Percentiles rank a stretch among this genome's conserved stretches.
These are phyloP conservation scores for Tuber indicum DNA, from an alignment of 495 filamentous ascomycete genomes.

Conservation along the genomic window DNA sequence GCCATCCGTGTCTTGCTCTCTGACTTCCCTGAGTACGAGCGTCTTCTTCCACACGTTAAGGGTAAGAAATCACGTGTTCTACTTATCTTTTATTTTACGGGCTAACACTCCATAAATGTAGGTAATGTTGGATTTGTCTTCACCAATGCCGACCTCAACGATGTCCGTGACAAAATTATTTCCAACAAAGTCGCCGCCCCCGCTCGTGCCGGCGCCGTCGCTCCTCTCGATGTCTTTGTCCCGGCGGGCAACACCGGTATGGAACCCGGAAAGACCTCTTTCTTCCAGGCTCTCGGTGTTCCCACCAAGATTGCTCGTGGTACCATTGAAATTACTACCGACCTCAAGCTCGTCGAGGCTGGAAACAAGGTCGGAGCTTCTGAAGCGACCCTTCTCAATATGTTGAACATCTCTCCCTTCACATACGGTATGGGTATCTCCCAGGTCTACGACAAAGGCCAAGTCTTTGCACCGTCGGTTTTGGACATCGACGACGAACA, in stretches of 20 bases:
- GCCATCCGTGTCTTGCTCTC: slow-evolving; percentile 89
- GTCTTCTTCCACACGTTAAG: slow-evolving; percentile 88
- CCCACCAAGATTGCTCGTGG: slow-evolving; percentile 99
- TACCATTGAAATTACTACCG: slow-evolving; percentile 99
- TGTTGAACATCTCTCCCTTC: slow-evolving; percentile 99
- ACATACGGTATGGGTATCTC: slow-evolving; percentile 96
- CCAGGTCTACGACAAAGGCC: slow-evolving; percentile 94
- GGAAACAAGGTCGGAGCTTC: slow-evolving; percentile 93
- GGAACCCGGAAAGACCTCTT: slow-evolving; percentile 99
- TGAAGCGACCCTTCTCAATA: slow-evolving; percentile 96
- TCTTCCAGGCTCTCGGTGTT: slow-evolving; percentile 99
- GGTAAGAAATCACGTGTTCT: slow-evolving; percentile 46
- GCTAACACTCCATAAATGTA: slow-evolving; percentile 31
- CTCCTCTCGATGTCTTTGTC: slow-evolving; percentile 81
- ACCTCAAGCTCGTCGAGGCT: slow-evolving; percentile 95
- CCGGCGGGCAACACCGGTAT: slow-evolving; percentile 99
- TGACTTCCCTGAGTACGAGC: slow-evolving; percentile 94
- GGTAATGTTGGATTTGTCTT: slow-evolving; percentile 99
- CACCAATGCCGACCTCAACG: slow-evolving; percentile 93
- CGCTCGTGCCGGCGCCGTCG: slow-evolving; percentile 91
- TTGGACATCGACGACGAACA: slow-evolving; percentile 91
- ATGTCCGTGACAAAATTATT: slow-evolving; percentile 85
- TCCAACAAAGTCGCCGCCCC: slow-evolving; percentile 95
- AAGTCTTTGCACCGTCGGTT: slow-evolving; percentile 74
- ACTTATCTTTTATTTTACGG: neutral